These are phyloP conservation scores for Daldinia sp. DNA, from an alignment of 2,329 filamentous ascomycete genomes.

Conservation along the genomic window DNA sequence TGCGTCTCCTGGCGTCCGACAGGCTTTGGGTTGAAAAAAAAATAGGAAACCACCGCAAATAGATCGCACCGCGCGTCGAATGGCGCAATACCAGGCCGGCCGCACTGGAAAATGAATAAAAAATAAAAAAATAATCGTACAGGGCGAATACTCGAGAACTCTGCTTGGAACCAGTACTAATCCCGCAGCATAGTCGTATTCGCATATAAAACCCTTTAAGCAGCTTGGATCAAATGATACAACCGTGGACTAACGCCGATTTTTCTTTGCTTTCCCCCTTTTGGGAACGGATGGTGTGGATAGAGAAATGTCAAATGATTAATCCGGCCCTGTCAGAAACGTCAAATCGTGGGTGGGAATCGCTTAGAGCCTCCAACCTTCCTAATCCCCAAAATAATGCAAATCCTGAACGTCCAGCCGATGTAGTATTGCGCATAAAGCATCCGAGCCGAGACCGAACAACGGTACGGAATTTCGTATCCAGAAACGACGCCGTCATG, in stretches of 20 bases:
- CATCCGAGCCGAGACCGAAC: slow-evolving; percentile 34
- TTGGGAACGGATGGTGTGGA: slow-evolving; percentile 7
- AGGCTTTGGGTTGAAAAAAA: slow-evolving; percentile 29
- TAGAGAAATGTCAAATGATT: slow-evolving; percentile 26
- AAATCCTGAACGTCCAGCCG: slow-evolving; percentile 36
- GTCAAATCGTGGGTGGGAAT: slow-evolving; percentile 36
- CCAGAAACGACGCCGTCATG: slow-evolving; percentile 43
- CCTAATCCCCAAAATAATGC: slow-evolving; percentile 35
- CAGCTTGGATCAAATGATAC: slow-evolving; percentile 16
- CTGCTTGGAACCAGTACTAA: slow-evolving; percentile 15
- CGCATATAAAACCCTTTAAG: not conserved
- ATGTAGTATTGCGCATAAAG: slow-evolving; percentile 31
- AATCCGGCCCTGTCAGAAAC: slow-evolving; percentile 28
- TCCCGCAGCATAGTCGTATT: slow-evolving; percentile 12
- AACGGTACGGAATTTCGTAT: slow-evolving; percentile 39
- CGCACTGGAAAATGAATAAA: slow-evolving; percentile 2
- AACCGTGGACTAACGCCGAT: slow-evolving; percentile 32
- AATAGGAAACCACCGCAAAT: slow-evolving; percentile 11
- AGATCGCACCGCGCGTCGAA: not conserved
- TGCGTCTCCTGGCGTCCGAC: slow-evolving; percentile 36
- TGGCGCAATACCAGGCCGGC: not conserved
- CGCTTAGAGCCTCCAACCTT: slow-evolving; percentile 27
- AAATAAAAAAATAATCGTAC: slow-evolving; percentile 37
- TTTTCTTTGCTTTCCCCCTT: slow-evolving; percentile 28
- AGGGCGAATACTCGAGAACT: slow-evolving; percentile 16